phyloP scores from a whole-genome alignment of 192 early-diverging fungal species.

The Backusella tarrabulga region DNA sequence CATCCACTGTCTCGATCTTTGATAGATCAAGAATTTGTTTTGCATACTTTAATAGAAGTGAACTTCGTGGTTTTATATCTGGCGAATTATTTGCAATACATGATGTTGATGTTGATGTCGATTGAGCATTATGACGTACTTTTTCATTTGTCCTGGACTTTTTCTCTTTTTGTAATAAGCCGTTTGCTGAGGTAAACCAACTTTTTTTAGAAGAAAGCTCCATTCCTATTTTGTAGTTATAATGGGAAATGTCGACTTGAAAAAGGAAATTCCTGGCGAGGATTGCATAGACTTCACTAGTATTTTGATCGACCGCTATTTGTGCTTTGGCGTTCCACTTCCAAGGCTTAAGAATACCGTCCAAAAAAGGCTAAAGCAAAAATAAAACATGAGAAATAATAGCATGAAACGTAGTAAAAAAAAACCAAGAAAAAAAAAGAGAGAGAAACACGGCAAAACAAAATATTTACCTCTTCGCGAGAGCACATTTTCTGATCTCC shows the following conservation, averaged over 20 bases:
- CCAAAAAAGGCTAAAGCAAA: neutral
- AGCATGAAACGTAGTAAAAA: neutral
- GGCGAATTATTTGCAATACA: neutral
- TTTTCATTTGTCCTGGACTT: neutral
- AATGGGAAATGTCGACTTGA: neutral
- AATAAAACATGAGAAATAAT: neutral
- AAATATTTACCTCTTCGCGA: neutral
- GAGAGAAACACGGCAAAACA: neutral
- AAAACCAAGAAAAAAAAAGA: neutral
- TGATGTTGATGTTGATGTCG: neutral
- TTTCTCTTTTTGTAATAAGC: neutral
- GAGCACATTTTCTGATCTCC: neutral
- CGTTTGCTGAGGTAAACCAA: neutral
- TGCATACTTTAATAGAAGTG: neutral
- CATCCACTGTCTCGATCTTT: neutral
- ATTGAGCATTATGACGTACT: neutral
- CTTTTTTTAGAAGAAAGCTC: neutral
- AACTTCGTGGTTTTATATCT: neutral
- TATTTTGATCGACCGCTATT: neutral
- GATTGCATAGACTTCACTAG: neutral
- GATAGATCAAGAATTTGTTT: neutral
- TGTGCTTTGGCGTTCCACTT: neutral
- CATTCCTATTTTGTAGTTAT: neutral
- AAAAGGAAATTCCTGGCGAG: neutral
- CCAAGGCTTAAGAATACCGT: neutral